Evolutionary conservation across 352 stramenopile species (phyloP).

Genomic region (Phytophthora vignae): DNA sequence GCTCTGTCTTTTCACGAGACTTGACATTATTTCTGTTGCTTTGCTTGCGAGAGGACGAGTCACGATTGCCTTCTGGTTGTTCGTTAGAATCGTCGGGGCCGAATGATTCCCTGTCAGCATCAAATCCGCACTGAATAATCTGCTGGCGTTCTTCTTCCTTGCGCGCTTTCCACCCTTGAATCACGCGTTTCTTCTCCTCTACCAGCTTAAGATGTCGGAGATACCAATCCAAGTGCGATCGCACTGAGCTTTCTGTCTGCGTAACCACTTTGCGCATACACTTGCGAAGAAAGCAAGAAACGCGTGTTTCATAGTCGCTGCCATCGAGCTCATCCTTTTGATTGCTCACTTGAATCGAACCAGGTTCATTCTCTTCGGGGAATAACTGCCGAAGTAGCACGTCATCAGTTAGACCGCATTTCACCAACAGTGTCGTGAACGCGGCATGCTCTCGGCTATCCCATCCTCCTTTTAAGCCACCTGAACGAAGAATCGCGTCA

Average conservation of each 20-base stretch:
- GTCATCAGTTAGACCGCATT: constrained; percentile 56
- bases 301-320: constrained; percentile 51
- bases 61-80: neutral
- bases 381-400: constrained; percentile 44
- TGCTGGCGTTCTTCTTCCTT: constrained; percentile 61
- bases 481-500: constrained; percentile 59
- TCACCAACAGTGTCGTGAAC: constrained; percentile 55
- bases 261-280: constrained; percentile 65
- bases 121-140: constrained; percentile 53
- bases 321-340: constrained; percentile 1
- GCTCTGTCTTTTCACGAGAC: constrained; percentile 35
- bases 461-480: constrained; percentile 65
- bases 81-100: neutral
- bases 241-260: constrained; percentile 58
- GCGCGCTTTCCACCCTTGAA: constrained; percentile 60
- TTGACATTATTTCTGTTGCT: constrained; percentile 20
- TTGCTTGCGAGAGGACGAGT: constrained; percentile 2
- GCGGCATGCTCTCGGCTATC: constrained; percentile 60
- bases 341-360: constrained; percentile 19
- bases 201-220: constrained; percentile 56
- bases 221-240: constrained; percentile 78
- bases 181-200: constrained; percentile 67
- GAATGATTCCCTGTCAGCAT: constrained; percentile 16
- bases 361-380: constrained; percentile 1
- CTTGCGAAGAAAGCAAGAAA: constrained; percentile 59